A percentile compares a stretch with the other conserved stretches of the same genome.
These are phyloP conservation scores for Centaurea solstitialis DNA, from an alignment of 129 eudicot species.

Conservation along the genomic window DNA sequence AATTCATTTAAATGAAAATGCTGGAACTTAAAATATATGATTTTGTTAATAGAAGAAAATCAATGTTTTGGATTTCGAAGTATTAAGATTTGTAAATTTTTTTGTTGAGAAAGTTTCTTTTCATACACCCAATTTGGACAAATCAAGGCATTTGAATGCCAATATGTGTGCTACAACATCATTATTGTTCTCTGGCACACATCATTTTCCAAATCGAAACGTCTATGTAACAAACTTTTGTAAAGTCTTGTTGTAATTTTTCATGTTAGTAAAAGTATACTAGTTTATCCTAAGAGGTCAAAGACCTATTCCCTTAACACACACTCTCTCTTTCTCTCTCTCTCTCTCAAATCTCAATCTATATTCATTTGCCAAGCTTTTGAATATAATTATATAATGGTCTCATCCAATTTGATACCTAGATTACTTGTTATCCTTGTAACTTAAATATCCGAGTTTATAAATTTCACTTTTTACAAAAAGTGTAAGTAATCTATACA, in stretches of 20 bases:
- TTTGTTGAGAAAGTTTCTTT: neutral
- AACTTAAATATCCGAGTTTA: too few species aligned
- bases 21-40: too few species aligned
- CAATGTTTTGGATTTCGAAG: neutral
- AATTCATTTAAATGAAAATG: neutral
- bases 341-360: neutral
- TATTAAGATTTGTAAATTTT: too few species aligned
- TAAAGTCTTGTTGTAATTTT: too few species aligned
- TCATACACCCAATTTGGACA: neutral
- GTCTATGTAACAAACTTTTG: too few species aligned
- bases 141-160: neutral
- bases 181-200: neutral
- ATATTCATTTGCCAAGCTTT: neutral
- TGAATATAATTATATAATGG: neutral
- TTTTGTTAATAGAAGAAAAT: neutral
- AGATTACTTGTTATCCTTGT: neutral
- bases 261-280: too few species aligned
- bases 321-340: too few species aligned
- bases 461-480: neutral
- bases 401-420: neutral
- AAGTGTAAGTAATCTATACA: neutral
- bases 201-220: too few species aligned
- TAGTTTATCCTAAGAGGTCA: too few species aligned
- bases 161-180: too few species aligned
- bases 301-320: too few species aligned